Percentiles rank a stretch among this genome's conserved stretches.
These are phyloP conservation scores for Septoria linicola DNA, from an alignment of 2,329 filamentous ascomycete species.

Conservation along the genomic window DNA sequence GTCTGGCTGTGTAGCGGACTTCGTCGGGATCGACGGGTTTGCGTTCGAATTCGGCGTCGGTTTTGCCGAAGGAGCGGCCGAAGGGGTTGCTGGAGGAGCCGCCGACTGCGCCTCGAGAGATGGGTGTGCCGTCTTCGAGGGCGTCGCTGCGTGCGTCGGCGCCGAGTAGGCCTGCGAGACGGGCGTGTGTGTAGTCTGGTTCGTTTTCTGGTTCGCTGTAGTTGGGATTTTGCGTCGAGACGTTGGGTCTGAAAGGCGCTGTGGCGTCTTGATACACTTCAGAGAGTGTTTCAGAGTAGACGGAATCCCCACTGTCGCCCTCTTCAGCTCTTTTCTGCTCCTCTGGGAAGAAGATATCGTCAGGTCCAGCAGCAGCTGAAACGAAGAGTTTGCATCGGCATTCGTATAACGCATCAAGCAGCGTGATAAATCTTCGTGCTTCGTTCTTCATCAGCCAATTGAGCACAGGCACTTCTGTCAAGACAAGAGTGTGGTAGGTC, in stretches of 20 bases:
- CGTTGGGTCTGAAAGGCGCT: slow-evolving; percentile 75
- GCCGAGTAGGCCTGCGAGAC: slow-evolving; percentile 40
- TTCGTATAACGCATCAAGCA: slow-evolving; percentile 79
- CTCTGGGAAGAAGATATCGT: slow-evolving; percentile 76
- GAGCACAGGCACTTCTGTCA: slow-evolving; percentile 68
- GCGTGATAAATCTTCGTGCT: slow-evolving; percentile 66
- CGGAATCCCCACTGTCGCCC: slow-evolving; percentile 47
- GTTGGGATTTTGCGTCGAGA: slow-evolving; percentile 60
- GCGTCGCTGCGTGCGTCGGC: slow-evolving; percentile 46
- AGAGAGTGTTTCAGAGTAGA: slow-evolving; percentile 64
- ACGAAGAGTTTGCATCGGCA: slow-evolving; percentile 74
- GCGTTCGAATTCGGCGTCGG: slow-evolving; percentile 37
- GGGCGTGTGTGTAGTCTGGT: slow-evolving; percentile 40
- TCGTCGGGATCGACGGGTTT: slow-evolving; percentile 38
- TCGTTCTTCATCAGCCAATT: slow-evolving; percentile 73
- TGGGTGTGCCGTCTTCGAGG: slow-evolving; percentile 44
- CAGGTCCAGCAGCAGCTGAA: slow-evolving; percentile 65
- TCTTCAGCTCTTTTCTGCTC: slow-evolving; percentile 24
- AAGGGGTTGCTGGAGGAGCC: slow-evolving; percentile 37
- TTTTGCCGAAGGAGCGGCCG: slow-evolving; percentile 35
- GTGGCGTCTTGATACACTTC: slow-evolving; percentile 78
- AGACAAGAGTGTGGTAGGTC: slow-evolving; percentile 73
- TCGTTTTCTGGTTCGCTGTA: slow-evolving; percentile 37
- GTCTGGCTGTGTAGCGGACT: slow-evolving; percentile 32
- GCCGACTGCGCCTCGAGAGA: slow-evolving; percentile 24